These are phyloP conservation scores for Scenedesmus sp. DNA, from an alignment of 163 green algal species.

Conservation along the genomic window DNA sequence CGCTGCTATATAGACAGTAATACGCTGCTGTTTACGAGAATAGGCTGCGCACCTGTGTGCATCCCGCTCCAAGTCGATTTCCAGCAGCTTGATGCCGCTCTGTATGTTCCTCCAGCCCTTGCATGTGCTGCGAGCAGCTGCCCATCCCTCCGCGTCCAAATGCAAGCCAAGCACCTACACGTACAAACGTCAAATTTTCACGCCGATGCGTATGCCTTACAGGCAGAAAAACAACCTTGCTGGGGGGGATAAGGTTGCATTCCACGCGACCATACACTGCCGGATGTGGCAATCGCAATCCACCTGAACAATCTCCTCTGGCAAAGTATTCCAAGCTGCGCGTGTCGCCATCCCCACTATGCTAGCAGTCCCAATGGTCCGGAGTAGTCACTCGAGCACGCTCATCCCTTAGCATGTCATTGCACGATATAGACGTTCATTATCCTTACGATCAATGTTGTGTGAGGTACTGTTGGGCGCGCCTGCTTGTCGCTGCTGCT, in stretches of 20 bases:
- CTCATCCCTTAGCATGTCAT: not conserved
- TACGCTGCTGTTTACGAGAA: too few species aligned
- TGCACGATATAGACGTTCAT: not conserved
- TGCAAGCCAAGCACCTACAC: conserved; percentile 20
- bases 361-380: not conserved
- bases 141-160: conserved; percentile 30
- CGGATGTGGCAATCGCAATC: not conserved
- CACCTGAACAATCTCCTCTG: conserved; percentile 39
- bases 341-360: not conserved
- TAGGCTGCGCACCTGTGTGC: not conserved
- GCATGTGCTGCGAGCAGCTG: conserved; percentile 26
- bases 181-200: not conserved
- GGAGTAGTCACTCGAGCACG: not conserved
- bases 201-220: not conserved
- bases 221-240: not conserved
- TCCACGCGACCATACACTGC: too few species aligned
- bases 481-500: not conserved
- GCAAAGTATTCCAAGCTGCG: conserved; percentile 31
- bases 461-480: too few species aligned
- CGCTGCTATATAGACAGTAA: not conserved
- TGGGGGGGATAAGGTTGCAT: not conserved
- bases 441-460: not conserved
- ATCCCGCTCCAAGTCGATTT: conserved; percentile 46
- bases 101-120: conserved; percentile 36
- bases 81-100: conserved; percentile 21